Evolutionary conservation across 2,329 filamentous ascomycete species (phyloP).

Genomic region (Talaromyces sp.): DNA sequence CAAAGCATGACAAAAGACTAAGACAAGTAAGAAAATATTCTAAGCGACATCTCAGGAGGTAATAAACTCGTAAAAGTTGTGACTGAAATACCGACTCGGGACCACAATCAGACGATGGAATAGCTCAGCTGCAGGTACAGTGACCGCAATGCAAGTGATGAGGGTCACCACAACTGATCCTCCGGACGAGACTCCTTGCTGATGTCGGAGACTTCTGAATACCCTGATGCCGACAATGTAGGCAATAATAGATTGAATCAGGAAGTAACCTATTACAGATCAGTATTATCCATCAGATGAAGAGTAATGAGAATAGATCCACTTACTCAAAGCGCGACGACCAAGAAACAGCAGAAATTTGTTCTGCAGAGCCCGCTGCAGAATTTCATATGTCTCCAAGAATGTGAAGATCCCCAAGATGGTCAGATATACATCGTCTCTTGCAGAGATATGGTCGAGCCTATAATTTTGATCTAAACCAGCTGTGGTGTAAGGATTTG

Average conservation of each 20-base stretch:
- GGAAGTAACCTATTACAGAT: constrained; percentile 36
- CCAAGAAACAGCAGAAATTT: constrained; percentile 38
- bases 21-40: background rate
- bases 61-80: constrained; percentile 16
- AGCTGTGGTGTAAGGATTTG: constrained; percentile 39
- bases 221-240: constrained; percentile 40
- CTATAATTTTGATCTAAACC: constrained; percentile 36
- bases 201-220: background rate
- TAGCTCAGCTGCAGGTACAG: constrained; percentile 12
- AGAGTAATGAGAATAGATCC: background rate
- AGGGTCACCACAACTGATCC: constrained; percentile 16
- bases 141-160: constrained; percentile 12
- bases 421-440: constrained; percentile 45
- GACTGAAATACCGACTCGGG: constrained; percentile 14
- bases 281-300: background rate
- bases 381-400: constrained; percentile 37
- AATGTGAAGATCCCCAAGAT: constrained; percentile 42
- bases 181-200: background rate
- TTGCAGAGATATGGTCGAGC: constrained; percentile 33
- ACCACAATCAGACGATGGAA: constrained; percentile 14
- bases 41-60: background rate
- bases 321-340: constrained; percentile 44
- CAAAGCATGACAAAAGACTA: background rate
- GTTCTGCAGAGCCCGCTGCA: constrained; percentile 37
- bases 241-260: constrained; percentile 40